Evolutionary conservation across 2,329 filamentous ascomycete genomes (phyloP).

Genomic region (Cryphonectria naterciae): DNA sequence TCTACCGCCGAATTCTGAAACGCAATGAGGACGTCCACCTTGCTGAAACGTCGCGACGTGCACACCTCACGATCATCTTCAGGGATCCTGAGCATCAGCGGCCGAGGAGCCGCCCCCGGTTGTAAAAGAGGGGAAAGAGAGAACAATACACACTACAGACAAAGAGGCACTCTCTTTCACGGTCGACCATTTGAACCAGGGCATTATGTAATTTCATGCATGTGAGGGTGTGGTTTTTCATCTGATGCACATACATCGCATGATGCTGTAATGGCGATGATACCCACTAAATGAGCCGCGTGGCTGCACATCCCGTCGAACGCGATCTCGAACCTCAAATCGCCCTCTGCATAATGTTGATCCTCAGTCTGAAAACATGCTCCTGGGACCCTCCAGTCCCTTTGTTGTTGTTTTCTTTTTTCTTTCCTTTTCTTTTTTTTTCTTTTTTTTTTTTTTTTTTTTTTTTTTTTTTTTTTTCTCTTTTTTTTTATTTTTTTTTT

Average conservation of each 20-base stretch:
- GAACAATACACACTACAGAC: too few relatives aligned
- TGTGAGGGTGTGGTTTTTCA: not conserved
- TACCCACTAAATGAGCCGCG: constrained; percentile 6
- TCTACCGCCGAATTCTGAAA: constrained; percentile 13
- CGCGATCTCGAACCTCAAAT: constrained; percentile 7
- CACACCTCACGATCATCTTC: not conserved
- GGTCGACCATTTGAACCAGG: not conserved
- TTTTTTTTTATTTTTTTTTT: not conserved
- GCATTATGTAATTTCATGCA: not conserved
- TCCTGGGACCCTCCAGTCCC: not conserved
- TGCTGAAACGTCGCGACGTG: constrained; percentile 16
- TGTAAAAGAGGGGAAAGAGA: not conserved
- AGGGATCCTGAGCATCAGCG: not conserved
- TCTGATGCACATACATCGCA: not conserved
- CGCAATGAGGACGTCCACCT: not conserved
- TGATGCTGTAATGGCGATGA: not conserved
- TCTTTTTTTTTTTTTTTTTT: not conserved
- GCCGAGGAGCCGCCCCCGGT: not conserved
- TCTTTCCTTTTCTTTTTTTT: not conserved
- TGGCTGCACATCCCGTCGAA: not conserved
- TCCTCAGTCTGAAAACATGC: constrained; percentile 5
- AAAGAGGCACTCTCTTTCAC: too few relatives aligned
- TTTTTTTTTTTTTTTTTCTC: not conserved
- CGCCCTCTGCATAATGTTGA: constrained; percentile 6
- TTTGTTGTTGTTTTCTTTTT: not conserved